A percentile compares a stretch with the other conserved stretches of the same genome.
Conservation (phyloP, 352 stramenopile genomes). For the Phytophthora melonis region DNA sequence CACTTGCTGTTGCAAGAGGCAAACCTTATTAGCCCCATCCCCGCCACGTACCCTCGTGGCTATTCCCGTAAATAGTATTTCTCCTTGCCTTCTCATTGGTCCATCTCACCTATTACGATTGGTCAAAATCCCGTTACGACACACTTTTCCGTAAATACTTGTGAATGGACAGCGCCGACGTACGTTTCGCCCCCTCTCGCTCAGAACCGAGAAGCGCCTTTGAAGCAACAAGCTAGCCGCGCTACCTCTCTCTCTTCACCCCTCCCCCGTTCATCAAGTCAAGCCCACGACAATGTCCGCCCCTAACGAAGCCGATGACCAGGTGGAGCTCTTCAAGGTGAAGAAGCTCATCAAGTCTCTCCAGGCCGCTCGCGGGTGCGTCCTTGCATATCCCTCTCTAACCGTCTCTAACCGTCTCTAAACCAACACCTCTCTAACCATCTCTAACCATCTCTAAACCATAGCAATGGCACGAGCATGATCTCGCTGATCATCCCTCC, state of each 20-base stretch:
- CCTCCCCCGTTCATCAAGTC: neutral
- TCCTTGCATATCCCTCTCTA: conserved; percentile 16
- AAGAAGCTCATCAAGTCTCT: conserved; percentile 99
- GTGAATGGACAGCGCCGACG: conserved; percentile 18
- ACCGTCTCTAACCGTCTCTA: neutral
- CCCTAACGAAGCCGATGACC: conserved; percentile 78
- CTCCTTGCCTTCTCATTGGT: neutral
- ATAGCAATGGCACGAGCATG: conserved; percentile 99
- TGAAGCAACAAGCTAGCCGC: neutral
- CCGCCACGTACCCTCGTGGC: neutral
- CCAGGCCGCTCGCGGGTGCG: conserved; percentile 80
- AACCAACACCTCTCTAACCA: neutral
- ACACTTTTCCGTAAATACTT: neutral
- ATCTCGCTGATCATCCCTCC: conserved; percentile 99
- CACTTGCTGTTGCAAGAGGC: no score
- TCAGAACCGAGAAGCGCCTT: conserved; percentile 12
- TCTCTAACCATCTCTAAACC: neutral
- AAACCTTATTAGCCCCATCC: neutral
- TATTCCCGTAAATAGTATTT: neutral
- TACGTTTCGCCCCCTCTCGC: conserved; percentile 9
- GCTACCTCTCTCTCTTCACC: neutral
- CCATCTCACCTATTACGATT: neutral
- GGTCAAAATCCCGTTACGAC: neutral
- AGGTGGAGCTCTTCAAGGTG: conserved; percentile 99
- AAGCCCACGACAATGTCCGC: conserved; percentile 38